Evolutionary conservation across 805 yeast species (phyloP), one percentile per base, ranked within the genome.

Genomic region (Spathaspora girioi): DNA sequence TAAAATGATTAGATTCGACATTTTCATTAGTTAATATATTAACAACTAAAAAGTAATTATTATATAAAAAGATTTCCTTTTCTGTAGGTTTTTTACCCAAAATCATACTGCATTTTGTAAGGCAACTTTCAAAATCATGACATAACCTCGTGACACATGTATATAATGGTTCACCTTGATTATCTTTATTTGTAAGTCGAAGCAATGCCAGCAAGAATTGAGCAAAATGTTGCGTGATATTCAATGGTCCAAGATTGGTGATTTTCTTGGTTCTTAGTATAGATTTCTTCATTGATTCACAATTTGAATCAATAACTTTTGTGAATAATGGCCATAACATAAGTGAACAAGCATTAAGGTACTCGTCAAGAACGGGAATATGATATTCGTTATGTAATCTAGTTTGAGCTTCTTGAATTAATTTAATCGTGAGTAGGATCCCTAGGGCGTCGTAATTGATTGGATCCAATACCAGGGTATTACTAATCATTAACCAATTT

Each of bases 271-370:
- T 46, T 35, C 63, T 78, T 53, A 57, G 73, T 46, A 66, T 66
- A 15, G 78, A 78, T 48, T 75, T 80, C 54, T 86, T 84, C 64
- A 90, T 70, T 47, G 84, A 80, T 18, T 83, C 87, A 59, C 96
- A 86, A 59, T 93, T 89, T 32, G 80, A 69, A 63, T 91, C 97
- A 42, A 92, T 78, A 32, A 89, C 73, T 45, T 75, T 77, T 60
- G 91, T 92, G 61, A 92, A 87, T 52, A 80, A 82, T 0, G 97
- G 97, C 98, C 98, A 94, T 44, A 93, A 69, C 3, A 79, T 65
- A 48, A 89, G 79, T 54, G 84, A 67, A 55, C 87, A 82, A 14
- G 81, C 73, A 58, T 87, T 83, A 56, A 86, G 75, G 64, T 86
- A 88, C 53, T 82, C 87, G 55, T 85, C 89, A 65, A 84, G 70